Evolutionary conservation across 2,329 filamentous ascomycete genomes (phyloP).

Genomic region (Helotiales sp.): DNA sequence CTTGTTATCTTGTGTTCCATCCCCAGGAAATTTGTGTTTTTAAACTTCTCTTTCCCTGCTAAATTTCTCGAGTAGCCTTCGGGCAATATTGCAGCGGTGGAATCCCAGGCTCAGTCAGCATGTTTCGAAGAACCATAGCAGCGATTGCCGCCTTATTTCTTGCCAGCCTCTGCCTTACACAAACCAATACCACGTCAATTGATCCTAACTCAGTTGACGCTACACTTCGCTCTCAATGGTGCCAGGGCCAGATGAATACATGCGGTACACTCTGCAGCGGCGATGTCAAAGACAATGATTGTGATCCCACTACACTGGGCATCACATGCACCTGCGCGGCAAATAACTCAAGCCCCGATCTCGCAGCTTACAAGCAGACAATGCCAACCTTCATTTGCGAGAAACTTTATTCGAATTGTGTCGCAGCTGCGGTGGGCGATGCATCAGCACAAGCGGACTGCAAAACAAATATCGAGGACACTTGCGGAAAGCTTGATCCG

Average conservation of each 20-base stretch:
- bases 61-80: no score
- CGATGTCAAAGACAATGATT: background rate
- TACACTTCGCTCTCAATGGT: background rate
- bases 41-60: no score
- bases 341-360: background rate
- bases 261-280: background rate
- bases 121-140: constrained; percentile 35
- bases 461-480: background rate
- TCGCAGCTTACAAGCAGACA: background rate
- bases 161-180: background rate
- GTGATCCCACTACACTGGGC: background rate
- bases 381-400: constrained; percentile 2
- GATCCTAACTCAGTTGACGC: background rate
- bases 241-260: background rate
- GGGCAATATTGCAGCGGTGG: no score
- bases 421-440: background rate
- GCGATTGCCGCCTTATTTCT: background rate
- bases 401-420: background rate
- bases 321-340: background rate
- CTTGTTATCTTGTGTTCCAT: no score
- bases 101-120: no score
- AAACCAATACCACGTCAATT: background rate
- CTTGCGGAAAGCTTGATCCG: background rate
- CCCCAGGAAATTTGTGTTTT: no score
- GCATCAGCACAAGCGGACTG: background rate